Conservation (phyloP, 805 yeast genomes). For the Nakazawaea molendinolei region DNA sequence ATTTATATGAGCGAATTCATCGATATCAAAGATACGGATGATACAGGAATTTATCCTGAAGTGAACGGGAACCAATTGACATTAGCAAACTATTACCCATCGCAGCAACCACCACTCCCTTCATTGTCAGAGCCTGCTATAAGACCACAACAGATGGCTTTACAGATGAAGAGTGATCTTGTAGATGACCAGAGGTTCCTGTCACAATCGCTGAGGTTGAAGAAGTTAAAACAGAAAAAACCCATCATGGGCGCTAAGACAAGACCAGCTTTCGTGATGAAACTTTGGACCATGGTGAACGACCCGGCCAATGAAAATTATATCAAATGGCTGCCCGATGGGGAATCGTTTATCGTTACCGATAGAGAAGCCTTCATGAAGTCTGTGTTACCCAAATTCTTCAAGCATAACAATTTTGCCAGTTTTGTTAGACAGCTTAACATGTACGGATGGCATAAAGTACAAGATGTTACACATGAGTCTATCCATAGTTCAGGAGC, state of each 20-base stretch:
- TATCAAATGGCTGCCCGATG: slow-evolving; percentile 83
- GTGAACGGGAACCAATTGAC: slow-evolving; percentile 7
- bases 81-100: slow-evolving; percentile 2
- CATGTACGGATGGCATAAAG: slow-evolving; percentile 99
- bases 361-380: slow-evolving; percentile 84
- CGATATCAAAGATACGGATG: too few species aligned
- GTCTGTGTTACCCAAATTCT: slow-evolving; percentile 79
- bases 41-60: too few species aligned
- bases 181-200: slow-evolving; percentile 1
- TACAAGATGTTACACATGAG: slow-evolving; percentile 84
- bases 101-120: too few species aligned
- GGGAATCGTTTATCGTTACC: slow-evolving; percentile 75
- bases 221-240: slow-evolving; percentile 14
- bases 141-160: neutral
- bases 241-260: slow-evolving; percentile 32
- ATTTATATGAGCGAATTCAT: too few species aligned
- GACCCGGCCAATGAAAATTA: slow-evolving; percentile 62
- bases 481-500: slow-evolving; percentile 38
- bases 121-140: slow-evolving; percentile 5
- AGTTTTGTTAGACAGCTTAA: slow-evolving; percentile 93
- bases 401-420: slow-evolving; percentile 93
- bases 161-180: neutral
- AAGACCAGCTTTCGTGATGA: slow-evolving; percentile 87
- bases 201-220: slow-evolving; percentile 4
- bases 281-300: slow-evolving; percentile 93